Base-by-base conservation (phyloP, 352 stramenopile species). In the Pythium vanterpoolii region DNA sequence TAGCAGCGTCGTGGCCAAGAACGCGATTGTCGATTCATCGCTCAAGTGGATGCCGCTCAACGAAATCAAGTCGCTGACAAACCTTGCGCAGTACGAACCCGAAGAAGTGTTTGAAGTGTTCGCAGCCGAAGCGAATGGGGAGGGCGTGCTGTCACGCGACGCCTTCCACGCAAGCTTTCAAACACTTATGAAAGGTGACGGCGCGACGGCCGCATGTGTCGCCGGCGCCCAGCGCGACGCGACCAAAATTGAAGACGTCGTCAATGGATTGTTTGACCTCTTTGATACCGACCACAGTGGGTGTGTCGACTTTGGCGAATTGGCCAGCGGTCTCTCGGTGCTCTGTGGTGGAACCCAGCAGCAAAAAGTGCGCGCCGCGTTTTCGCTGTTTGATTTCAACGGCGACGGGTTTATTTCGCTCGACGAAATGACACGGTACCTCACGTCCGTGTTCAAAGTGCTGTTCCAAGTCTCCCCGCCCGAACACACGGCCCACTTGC, bases 31-130 rank as follows among this genome's bases (percentile, higher is more conserved):
- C 2, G 81, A 91, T 43, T 89, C 83, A 18, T 88, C 75, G 19
- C 60, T 92, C 28, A 79, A 74, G n/a, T 96, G 69, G 76, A 92
- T 93, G 74, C 77, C 83, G 28, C 69, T 96, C 11, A 78, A 92
- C 26, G 77, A 88, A 62, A 85, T 95, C 45, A 89, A 89, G 62
- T 72, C 90, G 54, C 67, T 94, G 24, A 95, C 87, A 45, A 90
- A 88, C 65, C 71, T 96, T 5, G 75, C 78, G 36, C 67, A 83
- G 30, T 90, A 86, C 44, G 76, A 87, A 27, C 83, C 88, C 0
- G 77, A 89, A 28, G 79, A 94, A 68, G 85, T 96, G 13, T 96
- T 96, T 63, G 86, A 95, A 50, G 83, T 93, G 39, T 89, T 96
- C 73, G 86, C 83, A 0, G 65, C 74, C 10, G 84, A 90, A 64